Evolutionary conservation across 2,329 filamentous ascomycete species (phyloP).

Genomic region (Onygenales sp.): DNA sequence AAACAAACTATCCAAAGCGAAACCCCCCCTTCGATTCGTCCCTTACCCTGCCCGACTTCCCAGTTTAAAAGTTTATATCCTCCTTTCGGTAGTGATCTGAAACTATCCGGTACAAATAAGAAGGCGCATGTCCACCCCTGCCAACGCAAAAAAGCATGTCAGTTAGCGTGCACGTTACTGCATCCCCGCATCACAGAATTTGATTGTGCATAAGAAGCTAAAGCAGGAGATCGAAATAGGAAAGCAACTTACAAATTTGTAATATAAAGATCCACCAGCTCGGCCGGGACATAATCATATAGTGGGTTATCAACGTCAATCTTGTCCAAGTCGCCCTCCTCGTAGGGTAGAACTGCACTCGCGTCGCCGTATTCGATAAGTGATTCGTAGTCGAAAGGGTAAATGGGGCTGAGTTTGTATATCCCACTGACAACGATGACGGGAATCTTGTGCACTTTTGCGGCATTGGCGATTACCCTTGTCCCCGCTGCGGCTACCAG

Average conservation of each 20-base stretch:
- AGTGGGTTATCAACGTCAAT: conserved; percentile 70
- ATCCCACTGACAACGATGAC: conserved; percentile 85
- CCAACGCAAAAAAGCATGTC: not conserved
- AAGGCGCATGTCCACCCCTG: conserved; percentile 54
- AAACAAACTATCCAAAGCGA: not conserved
- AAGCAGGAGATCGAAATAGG: not conserved
- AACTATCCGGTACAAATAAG: conserved; percentile 56
- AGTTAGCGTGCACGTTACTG: conserved; percentile 9
- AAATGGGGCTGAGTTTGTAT: conserved; percentile 88
- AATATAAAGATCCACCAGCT: conserved; percentile 54
- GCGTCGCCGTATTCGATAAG: conserved; percentile 82
- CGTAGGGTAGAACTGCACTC: conserved; percentile 64
- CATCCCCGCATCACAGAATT: not conserved
- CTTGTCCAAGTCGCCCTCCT: conserved; percentile 67
- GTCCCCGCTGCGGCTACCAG: conserved; percentile 79
- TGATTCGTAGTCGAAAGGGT: conserved; percentile 70
- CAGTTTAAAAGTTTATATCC: conserved; percentile 43
- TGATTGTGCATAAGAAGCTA: not conserved
- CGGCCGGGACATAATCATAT: conserved; percentile 72
- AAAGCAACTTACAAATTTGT: conserved; percentile 61
- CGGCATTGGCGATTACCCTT: conserved; percentile 71
- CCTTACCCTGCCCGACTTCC: not conserved
- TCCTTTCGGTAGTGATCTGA: conserved; percentile 56
- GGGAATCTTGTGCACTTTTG: conserved; percentile 69
- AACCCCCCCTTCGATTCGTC: not conserved